Conservation (phyloP, 2,329 filamentous ascomycete species). For the Aspergillus aculeatinus region DNA sequence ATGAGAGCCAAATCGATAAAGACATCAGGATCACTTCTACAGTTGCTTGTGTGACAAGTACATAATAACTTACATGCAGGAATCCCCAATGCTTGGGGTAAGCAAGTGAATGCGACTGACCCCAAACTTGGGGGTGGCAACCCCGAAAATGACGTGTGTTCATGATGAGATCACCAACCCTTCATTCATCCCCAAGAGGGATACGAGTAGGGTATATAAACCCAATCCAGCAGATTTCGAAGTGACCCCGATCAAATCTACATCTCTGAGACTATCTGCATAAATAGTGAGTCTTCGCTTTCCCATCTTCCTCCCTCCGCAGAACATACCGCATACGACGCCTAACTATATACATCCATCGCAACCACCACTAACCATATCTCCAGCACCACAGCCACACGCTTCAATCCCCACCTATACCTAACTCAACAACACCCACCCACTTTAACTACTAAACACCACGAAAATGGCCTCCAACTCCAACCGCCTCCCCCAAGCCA, state of each 20-base stretch:
- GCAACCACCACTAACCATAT: neutral
- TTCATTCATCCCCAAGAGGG: neutral
- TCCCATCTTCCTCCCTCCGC: too few relatives aligned
- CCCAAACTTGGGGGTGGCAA: neutral
- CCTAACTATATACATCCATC: neutral
- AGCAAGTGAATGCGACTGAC: neutral
- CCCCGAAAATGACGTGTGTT: conserved; percentile 2
- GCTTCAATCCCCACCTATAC: neutral
- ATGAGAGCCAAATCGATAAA: neutral
- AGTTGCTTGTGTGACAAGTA: neutral
- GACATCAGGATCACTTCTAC: neutral
- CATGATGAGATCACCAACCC: conserved; percentile 7
- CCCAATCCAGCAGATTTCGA: neutral
- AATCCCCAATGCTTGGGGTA: too few relatives aligned
- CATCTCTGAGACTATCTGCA: too few relatives aligned
- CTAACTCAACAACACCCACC: too few relatives aligned
- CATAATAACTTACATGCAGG: too few relatives aligned
- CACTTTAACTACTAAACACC: too few relatives aligned
- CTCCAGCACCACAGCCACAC: neutral
- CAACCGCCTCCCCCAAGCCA: conserved; percentile 19
- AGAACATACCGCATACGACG: neutral
- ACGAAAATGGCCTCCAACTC: conserved; percentile 1
- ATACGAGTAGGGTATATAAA: neutral
- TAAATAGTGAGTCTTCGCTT: neutral
- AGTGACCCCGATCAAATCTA: too few relatives aligned